phyloP scores from a whole-genome alignment of 139 green algal species.

The Auxenochlorella pyrenoidosa region DNA sequence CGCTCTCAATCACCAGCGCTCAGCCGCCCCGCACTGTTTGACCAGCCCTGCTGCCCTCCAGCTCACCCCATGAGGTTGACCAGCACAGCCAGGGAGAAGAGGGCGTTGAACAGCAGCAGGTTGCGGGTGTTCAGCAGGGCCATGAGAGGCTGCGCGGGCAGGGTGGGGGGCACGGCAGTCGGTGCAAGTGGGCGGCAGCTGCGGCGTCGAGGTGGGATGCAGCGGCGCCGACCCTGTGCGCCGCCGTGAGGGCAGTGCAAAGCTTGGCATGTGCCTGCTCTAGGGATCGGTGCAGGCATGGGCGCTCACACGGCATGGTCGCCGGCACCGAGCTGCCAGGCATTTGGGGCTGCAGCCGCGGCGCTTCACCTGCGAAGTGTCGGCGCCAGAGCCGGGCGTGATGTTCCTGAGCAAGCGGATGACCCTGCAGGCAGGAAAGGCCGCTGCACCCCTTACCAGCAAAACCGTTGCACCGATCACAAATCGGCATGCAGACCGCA shows the following conservation, averaged over 20 bases:
- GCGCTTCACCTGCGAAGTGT: neutral
- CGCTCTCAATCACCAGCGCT: too few relatives aligned
- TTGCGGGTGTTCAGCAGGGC: neutral
- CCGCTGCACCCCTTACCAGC: neutral
- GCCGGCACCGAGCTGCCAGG: too few relatives aligned
- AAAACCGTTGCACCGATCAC: too few relatives aligned
- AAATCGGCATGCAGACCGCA: too few relatives aligned
- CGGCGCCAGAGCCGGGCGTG: neutral
- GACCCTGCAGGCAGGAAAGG: neutral
- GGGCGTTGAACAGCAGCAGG: slow-evolving; percentile 16
- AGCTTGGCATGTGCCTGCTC: too few relatives aligned
- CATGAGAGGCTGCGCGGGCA: neutral
- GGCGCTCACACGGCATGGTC: too few relatives aligned
- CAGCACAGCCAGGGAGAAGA: slow-evolving; percentile 33
- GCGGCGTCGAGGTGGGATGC: too few relatives aligned
- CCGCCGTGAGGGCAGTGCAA: too few relatives aligned
- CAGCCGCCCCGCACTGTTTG: too few relatives aligned
- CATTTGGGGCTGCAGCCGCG: neutral
- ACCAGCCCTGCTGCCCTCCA: neutral
- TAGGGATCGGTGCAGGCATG: too few relatives aligned
- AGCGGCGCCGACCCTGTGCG: too few relatives aligned
- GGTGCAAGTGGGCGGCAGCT: neutral
- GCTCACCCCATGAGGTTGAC: slow-evolving; percentile 38
- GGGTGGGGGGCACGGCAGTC: neutral
- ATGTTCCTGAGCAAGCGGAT: neutral